Conservation (phyloP, 139 green algal genomes). For the Dunaliella sp. region DNA sequence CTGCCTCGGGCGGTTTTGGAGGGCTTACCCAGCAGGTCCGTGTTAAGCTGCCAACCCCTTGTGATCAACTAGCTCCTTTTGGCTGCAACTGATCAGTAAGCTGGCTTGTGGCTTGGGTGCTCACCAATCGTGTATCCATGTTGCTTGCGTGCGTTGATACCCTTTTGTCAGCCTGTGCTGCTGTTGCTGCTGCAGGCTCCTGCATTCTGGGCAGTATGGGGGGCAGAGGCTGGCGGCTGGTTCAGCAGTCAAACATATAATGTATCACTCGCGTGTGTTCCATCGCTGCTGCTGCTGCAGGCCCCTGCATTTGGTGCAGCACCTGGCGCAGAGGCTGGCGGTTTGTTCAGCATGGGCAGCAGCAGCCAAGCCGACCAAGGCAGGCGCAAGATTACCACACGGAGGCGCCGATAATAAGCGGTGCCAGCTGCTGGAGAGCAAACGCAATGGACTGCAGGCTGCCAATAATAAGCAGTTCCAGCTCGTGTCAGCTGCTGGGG, state of each 20-base stretch:
- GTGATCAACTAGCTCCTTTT: no score
- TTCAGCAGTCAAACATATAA: no score
- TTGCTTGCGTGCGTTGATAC: neutral
- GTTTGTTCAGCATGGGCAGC: slow-evolving; percentile 1
- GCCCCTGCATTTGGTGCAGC: neutral
- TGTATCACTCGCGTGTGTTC: no score
- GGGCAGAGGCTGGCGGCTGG: neutral
- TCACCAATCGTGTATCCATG: neutral
- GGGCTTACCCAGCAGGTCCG: no score
- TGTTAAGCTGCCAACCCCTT: no score
- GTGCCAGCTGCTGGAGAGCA: no score
- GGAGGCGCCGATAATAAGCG: neutral
- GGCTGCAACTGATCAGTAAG: no score
- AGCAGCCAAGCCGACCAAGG: neutral
- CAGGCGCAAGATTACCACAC: neutral
- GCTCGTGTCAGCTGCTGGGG: no score
- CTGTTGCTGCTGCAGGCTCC: neutral
- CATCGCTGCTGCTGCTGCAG: slow-evolving; percentile 4
- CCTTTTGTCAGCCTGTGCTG: neutral
- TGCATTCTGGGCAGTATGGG: neutral
- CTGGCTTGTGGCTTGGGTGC: no score
- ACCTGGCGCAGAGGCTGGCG: neutral
- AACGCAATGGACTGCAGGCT: neutral
- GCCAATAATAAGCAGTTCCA: neutral
- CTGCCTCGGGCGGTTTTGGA: no score